Evolutionary conservation across 2,329 filamentous ascomycete genomes (phyloP).

Genomic region (Cladosporium sp.): DNA sequence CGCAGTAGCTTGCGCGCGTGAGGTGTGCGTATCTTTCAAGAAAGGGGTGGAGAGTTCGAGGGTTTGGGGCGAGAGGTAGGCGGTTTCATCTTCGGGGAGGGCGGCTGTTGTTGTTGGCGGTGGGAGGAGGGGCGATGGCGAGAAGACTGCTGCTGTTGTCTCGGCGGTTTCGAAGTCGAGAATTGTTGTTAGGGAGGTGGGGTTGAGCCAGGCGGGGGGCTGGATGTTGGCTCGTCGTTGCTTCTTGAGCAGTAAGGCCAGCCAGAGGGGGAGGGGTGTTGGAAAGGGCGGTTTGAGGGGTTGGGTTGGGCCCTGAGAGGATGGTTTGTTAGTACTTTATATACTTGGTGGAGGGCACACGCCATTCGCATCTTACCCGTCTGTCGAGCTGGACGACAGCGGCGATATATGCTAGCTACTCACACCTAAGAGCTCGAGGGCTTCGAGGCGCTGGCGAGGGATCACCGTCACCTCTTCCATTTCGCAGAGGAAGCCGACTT

Average conservation of each 20-base stretch:
- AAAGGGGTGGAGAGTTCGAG: constrained; percentile 62
- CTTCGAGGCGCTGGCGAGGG: constrained; percentile 83
- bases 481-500: constrained; percentile 92
- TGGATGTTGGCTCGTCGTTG: constrained; percentile 91
- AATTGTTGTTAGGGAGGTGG: constrained; percentile 69
- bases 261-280: constrained; percentile 80
- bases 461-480: constrained; percentile 95
- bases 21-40: constrained; percentile 64
- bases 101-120: constrained; percentile 37
- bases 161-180: constrained; percentile 75
- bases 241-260: constrained; percentile 89
- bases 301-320: constrained; percentile 69
- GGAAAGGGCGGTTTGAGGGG: constrained; percentile 76
- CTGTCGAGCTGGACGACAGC: background rate
- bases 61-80: constrained; percentile 24
- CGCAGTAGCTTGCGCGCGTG: constrained; percentile 61
- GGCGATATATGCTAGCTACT: constrained; percentile 36
- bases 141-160: constrained; percentile 64
- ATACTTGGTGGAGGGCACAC: background rate
- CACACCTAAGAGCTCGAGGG: constrained; percentile 80
- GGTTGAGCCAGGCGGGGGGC: constrained; percentile 82
- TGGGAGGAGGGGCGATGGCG: constrained; percentile 68
- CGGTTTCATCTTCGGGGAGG: constrained; percentile 13
- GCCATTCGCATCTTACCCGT: background rate
- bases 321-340: background rate